These are phyloP conservation scores for Penicillium lagena DNA, from an alignment of 495 filamentous ascomycete genomes.

Conservation along the genomic window DNA sequence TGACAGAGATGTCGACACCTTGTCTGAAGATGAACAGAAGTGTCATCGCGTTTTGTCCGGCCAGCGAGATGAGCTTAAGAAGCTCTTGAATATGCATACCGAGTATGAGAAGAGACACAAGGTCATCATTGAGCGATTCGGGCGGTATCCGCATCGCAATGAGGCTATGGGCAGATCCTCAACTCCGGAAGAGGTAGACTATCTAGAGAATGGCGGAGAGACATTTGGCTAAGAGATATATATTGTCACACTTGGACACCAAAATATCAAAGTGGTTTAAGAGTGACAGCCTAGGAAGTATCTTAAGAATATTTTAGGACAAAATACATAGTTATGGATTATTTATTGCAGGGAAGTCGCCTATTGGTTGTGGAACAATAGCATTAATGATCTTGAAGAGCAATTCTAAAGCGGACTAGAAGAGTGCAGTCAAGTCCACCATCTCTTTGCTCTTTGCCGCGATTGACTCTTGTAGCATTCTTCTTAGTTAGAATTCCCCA, in stretches of 20 bases:
- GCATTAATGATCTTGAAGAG: no score
- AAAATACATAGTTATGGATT: no score
- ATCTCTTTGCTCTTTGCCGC: no score
- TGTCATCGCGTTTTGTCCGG: conserved; percentile 7
- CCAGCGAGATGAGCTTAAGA: conserved; percentile 6
- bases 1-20: conserved; percentile 1
- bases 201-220: conserved; percentile 20
- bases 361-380: no score
- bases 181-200: conserved; percentile 16
- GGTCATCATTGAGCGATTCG: conserved; percentile 22
- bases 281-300: no score
- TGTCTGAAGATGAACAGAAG: conserved; percentile 11
- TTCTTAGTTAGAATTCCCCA: no score
- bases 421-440: no score
- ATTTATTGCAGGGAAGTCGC: no score
- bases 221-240: conserved; percentile 6
- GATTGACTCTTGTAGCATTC: no score
- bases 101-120: conserved; percentile 22
- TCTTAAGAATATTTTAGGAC: no score
- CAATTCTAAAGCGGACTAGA: no score
- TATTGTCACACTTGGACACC: neutral
- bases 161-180: conserved; percentile 11
- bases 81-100: conserved; percentile 2
- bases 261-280: no score
- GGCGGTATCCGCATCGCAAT: conserved; percentile 23